phyloP scores from a whole-genome alignment of 306 rosid genomes.

The Cucumis cinereus region DNA sequence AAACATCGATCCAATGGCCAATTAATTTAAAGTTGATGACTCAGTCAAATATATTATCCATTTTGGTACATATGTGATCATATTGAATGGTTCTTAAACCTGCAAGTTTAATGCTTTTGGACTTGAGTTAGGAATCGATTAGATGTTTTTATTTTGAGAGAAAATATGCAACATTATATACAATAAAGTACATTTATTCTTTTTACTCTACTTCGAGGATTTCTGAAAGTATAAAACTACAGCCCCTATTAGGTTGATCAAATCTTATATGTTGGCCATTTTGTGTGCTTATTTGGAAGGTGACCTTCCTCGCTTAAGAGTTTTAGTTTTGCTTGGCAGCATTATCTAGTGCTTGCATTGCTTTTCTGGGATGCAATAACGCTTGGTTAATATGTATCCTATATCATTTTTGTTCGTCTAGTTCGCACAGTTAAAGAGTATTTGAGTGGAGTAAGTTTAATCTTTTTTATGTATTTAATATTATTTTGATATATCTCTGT shows the following conservation, averaged over 20 bases:
- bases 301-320: conserved; percentile 41
- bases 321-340: conserved; percentile 52
- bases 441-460: too few species aligned
- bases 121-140: not conserved
- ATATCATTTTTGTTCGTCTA: too few species aligned
- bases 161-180: too few species aligned
- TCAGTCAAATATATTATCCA: not conserved
- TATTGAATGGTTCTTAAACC: not conserved
- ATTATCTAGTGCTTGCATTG: conserved; percentile 41
- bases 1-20: not conserved
- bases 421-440: too few species aligned
- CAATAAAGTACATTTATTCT: too few species aligned
- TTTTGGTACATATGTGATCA: not conserved
- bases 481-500: too few species aligned
- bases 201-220: not conserved
- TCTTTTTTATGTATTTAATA: too few species aligned
- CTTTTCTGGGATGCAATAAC: conserved; percentile 63
- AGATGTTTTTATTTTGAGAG: not conserved
- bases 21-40: not conserved
- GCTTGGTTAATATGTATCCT: too few species aligned
- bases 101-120: not conserved
- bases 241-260: not conserved
- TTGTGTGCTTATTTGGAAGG: conserved; percentile 70
- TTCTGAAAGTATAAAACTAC: not conserved
- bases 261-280: conserved; percentile 30